phyloP scores from a whole-genome alignment of 768 basidiomycete genomes.

The Naganishia vaughanmartiniae region DNA sequence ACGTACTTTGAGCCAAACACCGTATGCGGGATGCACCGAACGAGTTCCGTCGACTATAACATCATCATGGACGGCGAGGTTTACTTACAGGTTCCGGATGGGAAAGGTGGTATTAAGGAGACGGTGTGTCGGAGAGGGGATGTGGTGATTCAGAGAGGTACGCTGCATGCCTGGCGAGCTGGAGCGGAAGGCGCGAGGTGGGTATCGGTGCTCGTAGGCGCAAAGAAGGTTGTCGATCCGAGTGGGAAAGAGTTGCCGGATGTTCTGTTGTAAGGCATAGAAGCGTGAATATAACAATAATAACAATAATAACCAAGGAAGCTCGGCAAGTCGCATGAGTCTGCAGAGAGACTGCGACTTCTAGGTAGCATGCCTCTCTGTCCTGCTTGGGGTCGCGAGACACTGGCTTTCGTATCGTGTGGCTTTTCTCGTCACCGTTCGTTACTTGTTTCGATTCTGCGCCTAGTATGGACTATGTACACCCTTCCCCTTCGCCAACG shows the following conservation, averaged over 20 bases:
- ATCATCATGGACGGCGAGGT: slow-evolving; percentile 42
- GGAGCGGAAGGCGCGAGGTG: slow-evolving; percentile 46
- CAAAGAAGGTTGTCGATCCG: slow-evolving; percentile 18
- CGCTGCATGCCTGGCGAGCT: slow-evolving; percentile 47
- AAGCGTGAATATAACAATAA: too few species aligned
- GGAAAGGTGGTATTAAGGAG: slow-evolving; percentile 33
- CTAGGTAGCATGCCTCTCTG: too few species aligned
- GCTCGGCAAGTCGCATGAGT: too few species aligned
- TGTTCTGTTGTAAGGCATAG: slow-evolving; percentile 37
- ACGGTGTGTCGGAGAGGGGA: slow-evolving; percentile 44
- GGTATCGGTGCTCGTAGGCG: slow-evolving; percentile 44
- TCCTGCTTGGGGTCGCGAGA: too few species aligned
- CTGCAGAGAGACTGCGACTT: too few species aligned
- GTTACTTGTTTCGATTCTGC: too few species aligned
- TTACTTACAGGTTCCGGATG: slow-evolving; percentile 38
- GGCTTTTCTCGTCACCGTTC: too few species aligned
- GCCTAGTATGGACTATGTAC: too few species aligned
- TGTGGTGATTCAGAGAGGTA: slow-evolving; percentile 50
- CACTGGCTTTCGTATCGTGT: too few species aligned
- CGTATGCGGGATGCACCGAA: slow-evolving; percentile 43
- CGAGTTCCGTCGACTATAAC: slow-evolving; percentile 49
- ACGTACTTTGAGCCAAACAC: slow-evolving; percentile 44
- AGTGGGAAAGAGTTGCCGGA: slow-evolving; percentile 37
- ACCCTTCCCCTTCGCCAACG: too few species aligned
- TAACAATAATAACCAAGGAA: too few species aligned